Percentiles rank a stretch among this genome's conserved stretches.
Evolutionary conservation across 2,329 filamentous ascomycete species (phyloP).

Genomic region (Alternaria brassicae): DNA sequence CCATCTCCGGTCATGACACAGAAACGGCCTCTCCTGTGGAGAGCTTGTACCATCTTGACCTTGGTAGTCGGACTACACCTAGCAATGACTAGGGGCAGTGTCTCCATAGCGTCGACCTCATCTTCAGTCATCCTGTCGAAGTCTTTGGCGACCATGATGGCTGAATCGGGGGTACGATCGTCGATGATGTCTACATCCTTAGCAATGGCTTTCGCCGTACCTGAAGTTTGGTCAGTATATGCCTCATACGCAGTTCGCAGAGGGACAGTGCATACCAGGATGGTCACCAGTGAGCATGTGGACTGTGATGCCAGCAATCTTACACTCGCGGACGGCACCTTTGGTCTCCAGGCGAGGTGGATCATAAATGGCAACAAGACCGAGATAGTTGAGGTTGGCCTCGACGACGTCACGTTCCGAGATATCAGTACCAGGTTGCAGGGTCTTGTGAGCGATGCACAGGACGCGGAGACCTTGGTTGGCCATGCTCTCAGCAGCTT

Average conservation of each 20-base stretch:
- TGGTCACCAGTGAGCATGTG: conserved; percentile 60
- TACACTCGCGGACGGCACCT: conserved; percentile 55
- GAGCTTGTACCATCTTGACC: conserved; percentile 56
- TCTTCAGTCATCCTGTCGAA: conserved; percentile 55
- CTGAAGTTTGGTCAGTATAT: not conserved
- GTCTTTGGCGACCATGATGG: conserved; percentile 54
- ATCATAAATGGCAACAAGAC: conserved; percentile 86
- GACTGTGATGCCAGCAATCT: conserved; percentile 57
- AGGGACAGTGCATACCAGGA: conserved; percentile 34
- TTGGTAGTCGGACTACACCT: conserved; percentile 57
- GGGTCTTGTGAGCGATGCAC: conserved; percentile 48
- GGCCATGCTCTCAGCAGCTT: conserved; percentile 43
- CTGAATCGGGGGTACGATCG: conserved; percentile 31
- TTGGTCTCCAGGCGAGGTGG: conserved; percentile 83
- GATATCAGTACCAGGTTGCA: conserved; percentile 38
- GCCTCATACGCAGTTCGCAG: not conserved
- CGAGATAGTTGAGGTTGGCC: conserved; percentile 72
- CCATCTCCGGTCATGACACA: conserved; percentile 55
- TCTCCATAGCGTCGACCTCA: conserved; percentile 52
- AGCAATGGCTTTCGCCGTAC: conserved; percentile 56
- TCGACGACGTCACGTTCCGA: conserved; percentile 68
- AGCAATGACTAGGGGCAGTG: conserved; percentile 55
- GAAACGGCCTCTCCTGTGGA: conserved; percentile 49
- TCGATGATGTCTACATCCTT: conserved; percentile 55
- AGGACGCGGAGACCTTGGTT: conserved; percentile 49